Evolutionary conservation across 2,329 filamentous ascomycete species (phyloP).

Genomic region (Alternaria gaisen): DNA sequence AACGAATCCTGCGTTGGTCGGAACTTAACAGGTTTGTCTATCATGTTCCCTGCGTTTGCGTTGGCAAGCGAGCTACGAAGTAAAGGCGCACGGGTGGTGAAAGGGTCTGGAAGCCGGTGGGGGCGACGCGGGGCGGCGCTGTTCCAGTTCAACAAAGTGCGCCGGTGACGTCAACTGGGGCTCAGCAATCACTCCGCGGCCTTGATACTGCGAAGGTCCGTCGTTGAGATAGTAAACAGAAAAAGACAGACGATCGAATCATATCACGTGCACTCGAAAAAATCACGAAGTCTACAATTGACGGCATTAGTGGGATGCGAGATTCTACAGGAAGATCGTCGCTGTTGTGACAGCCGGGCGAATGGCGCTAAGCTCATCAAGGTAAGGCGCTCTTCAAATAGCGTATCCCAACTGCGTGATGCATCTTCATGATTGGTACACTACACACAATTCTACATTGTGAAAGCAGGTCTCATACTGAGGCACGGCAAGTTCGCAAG

Average conservation of each 20-base stretch:
- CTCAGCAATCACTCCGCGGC: constrained; percentile 4
- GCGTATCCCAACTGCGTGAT: background rate
- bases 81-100: background rate
- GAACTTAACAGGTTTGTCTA: constrained; percentile 31
- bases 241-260: background rate
- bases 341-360: constrained; percentile 7
- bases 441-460: background rate
- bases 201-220: background rate
- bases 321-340: constrained; percentile 11
- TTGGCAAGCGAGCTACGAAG: constrained; percentile 10
- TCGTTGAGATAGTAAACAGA: background rate
- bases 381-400: background rate
- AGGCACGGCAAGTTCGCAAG: constrained; percentile 1
- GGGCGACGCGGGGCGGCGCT: constrained; percentile 7
- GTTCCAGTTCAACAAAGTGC: constrained; percentile 38
- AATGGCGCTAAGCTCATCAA: background rate
- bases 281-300: background rate
- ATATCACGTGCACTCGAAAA: background rate
- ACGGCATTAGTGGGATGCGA: background rate
- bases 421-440: constrained; percentile 8
- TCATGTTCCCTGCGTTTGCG: constrained; percentile 19
- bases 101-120: constrained; percentile 6
- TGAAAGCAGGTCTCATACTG: background rate
- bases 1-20: constrained; percentile 7
- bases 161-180: constrained; percentile 37